A percentile compares a stretch with the other conserved stretches of the same genome.
Evolutionary conservation across 2,329 filamentous ascomycete species (phyloP).

Genomic region (Taxawa tesnikishii): DNA sequence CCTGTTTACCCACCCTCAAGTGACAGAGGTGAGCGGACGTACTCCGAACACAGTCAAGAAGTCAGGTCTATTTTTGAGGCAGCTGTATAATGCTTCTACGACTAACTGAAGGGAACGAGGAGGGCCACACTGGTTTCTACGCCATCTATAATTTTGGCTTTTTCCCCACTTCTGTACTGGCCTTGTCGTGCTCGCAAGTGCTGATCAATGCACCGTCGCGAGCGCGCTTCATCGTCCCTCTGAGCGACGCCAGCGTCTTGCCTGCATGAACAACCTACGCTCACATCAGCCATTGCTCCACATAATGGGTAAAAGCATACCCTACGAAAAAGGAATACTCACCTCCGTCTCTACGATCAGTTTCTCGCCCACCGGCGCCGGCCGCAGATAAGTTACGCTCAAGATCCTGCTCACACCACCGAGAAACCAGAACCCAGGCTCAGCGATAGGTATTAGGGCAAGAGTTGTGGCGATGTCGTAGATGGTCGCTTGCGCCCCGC

Average conservation of each 20-base stretch:
- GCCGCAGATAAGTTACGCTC: conserved; percentile 33
- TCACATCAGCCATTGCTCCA: conserved; percentile 1
- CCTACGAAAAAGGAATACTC: too few species aligned
- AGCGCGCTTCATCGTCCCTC: conserved; percentile 26
- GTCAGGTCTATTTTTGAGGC: background rate
- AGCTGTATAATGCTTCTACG: too few species aligned
- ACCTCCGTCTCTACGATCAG: conserved; percentile 29
- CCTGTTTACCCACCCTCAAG: too few species aligned
- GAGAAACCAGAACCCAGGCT: conserved; percentile 29
- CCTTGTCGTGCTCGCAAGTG: conserved; percentile 24
- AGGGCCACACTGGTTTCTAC: too few species aligned
- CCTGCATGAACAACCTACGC: conserved; percentile 26
- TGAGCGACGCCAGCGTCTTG: conserved; percentile 25
- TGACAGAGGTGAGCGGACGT: too few species aligned
- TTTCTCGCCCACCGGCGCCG: conserved; percentile 26
- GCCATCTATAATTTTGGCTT: conserved; percentile 3
- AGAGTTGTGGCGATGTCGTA: conserved; percentile 42
- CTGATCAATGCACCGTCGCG: conserved; percentile 20
- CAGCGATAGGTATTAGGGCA: conserved; percentile 19
- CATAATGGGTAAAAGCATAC: background rate
- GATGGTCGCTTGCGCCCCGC: conserved; percentile 40
- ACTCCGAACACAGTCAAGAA: too few species aligned
- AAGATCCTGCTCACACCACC: conserved; percentile 29
- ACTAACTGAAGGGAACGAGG: too few species aligned
- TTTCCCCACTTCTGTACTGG: conserved; percentile 7